phyloP scores from a whole-genome alignment of 2,329 filamentous ascomycete species.

The Epichloe aotearoae region DNA sequence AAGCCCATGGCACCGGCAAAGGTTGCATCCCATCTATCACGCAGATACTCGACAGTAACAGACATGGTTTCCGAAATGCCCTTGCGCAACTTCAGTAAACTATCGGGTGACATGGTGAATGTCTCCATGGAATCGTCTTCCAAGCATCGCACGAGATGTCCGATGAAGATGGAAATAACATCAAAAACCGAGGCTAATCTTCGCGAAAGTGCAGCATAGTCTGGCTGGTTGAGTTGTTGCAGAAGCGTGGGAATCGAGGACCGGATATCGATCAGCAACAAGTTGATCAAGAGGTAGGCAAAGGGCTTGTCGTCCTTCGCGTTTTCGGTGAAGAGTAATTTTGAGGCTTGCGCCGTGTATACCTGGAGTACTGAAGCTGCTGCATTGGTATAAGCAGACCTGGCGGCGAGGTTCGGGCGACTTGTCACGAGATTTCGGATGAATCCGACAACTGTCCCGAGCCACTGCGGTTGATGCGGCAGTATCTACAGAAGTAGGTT shows the following conservation, averaged over 20 bases:
- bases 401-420: slow-evolving; percentile 39
- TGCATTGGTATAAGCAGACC: slow-evolving; percentile 46
- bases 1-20: slow-evolving; percentile 49
- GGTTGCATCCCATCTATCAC: slow-evolving; percentile 57
- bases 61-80: slow-evolving; percentile 51
- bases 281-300: slow-evolving; percentile 48
- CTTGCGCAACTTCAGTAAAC: slow-evolving; percentile 47
- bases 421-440: slow-evolving; percentile 41
- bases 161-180: slow-evolving; percentile 46
- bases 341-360: slow-evolving; percentile 33
- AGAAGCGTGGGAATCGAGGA: slow-evolving; percentile 49
- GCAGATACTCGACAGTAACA: slow-evolving; percentile 49
- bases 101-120: slow-evolving; percentile 40
- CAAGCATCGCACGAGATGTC: slow-evolving; percentile 39
- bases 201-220: slow-evolving; percentile 36
- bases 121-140: slow-evolving; percentile 31
- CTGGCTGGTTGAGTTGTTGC: slow-evolving; percentile 39
- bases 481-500: slow-evolving; percentile 25
- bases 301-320: slow-evolving; percentile 36
- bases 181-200: slow-evolving; percentile 50
- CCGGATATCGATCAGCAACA: slow-evolving; percentile 53
- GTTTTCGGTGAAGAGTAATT: slow-evolving; percentile 38
- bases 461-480: slow-evolving; percentile 39
- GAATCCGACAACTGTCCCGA: slow-evolving; percentile 30
- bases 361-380: slow-evolving; percentile 42